Evolutionary conservation across 306 rosid species (phyloP), one percentile per base, ranked within the genome.

Genomic region (Castanea sativa): DNA sequence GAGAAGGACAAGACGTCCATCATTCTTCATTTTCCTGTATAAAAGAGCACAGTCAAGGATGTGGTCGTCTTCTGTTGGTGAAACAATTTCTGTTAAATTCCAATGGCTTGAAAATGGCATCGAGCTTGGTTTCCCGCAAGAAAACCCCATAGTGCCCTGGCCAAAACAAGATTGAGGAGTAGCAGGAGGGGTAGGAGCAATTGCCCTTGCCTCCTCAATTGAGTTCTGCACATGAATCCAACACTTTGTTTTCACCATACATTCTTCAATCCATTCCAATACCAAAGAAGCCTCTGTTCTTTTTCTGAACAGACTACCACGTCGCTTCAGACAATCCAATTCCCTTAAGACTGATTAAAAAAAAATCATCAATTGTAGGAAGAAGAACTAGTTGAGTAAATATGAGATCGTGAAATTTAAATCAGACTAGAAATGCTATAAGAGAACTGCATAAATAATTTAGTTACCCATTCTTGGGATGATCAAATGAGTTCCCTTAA

Each of bases 221-320:
- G 92, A 85, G 91, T 90, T 84, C 83, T 92, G 91, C 74, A 93
- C 88, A 72, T 87, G 92, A 89, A 95, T 89, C 98, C 98, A 95
- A 94, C 91, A 83, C 12, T 77, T 84, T 80, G 89, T 84, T 68
- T 88, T 83, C 75, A 67, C 79, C 90, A 89, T 83, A 43, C 94
- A 90, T 73, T 89, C 91, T 78, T 94, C 87, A 45, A 92, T 90
- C 97, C 94, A 92, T 81, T 92, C 83, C 83, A 92, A 90, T 6
- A 85, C 88, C 83, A 77, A 84, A 75, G 88, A 79, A 71, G 96
- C 93, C 85, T 89, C 86, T 59, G 92, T 78, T 25, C 61, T 80
- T 84, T 86, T 94, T 80, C 87, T 84, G 56, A 92, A 89, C 55
- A 92, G 78, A 65, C 92, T 83, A 23, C 85, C 78, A 1, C 71